phyloP scores from a whole-genome alignment of 2,329 filamentous ascomycete genomes.

The Chrysoporthe austroafricana region DNA sequence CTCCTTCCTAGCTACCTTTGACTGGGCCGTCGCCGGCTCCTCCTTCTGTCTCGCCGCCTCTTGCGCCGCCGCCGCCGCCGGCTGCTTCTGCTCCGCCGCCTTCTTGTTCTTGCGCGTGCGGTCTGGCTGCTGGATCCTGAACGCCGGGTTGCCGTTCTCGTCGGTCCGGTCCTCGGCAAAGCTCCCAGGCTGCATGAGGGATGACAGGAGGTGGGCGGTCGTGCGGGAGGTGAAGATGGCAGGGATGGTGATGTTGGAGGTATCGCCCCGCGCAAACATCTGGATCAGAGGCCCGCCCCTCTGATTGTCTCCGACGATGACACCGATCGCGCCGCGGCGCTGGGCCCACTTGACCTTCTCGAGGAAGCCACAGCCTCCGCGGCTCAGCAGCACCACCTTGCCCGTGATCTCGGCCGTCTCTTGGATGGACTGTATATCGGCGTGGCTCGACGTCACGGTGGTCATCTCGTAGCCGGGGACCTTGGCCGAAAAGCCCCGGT shows the following conservation, averaged over 20 bases:
- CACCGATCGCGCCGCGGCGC: slow-evolving; percentile 80
- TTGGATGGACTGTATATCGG: slow-evolving; percentile 89
- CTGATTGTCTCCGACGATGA: slow-evolving; percentile 93
- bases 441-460: slow-evolving; percentile 59
- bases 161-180: slow-evolving; percentile 64
- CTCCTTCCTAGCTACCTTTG: slow-evolving; percentile 23
- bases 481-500: slow-evolving; percentile 51
- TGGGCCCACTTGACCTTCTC: slow-evolving; percentile 99
- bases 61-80: slow-evolving; percentile 30
- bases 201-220: slow-evolving; percentile 89
- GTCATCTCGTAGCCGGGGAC: slow-evolving; percentile 41
- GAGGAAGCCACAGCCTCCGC: slow-evolving; percentile 92
- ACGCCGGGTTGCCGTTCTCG: slow-evolving; percentile 60
- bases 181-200: slow-evolving; percentile 74
- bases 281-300: slow-evolving; percentile 88
- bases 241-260: slow-evolving; percentile 91
- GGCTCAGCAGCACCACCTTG: slow-evolving; percentile 88
- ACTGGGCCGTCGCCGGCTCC: slow-evolving; percentile 16
- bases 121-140: slow-evolving; percentile 57
- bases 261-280: slow-evolving; percentile 98
- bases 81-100: slow-evolving; percentile 36
- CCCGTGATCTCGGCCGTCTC: slow-evolving; percentile 91
- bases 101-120: slow-evolving; percentile 44
- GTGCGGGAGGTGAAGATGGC: slow-evolving; percentile 94
- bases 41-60: slow-evolving; percentile 29